Conservation (phyloP, 148 eudicot species). For the Polygonum maritimum region DNA sequence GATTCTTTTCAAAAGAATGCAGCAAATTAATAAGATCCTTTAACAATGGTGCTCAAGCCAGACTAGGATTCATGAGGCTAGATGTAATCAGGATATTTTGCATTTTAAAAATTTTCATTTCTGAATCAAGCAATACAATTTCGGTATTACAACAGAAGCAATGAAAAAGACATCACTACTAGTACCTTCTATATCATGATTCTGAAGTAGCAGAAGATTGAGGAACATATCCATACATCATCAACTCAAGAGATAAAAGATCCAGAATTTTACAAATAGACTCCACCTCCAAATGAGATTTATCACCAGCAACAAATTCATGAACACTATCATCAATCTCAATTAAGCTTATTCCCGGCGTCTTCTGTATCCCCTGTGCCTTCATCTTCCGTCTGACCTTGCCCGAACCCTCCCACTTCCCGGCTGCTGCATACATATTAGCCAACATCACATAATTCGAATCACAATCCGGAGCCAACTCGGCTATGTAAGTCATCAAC, state of each 20-base stretch:
- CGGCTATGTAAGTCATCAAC: slow-evolving; percentile 27
- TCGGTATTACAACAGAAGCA: neutral
- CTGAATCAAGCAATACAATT: neutral
- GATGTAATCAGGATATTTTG: neutral
- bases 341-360: slow-evolving; percentile 41
- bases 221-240: slow-evolving; percentile 21
- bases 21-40: too few relatives aligned
- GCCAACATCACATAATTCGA: slow-evolving; percentile 51
- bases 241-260: slow-evolving; percentile 28
- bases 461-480: slow-evolving; percentile 34
- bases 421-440: slow-evolving; percentile 49
- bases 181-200: neutral
- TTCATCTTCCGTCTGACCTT: slow-evolving; percentile 51
- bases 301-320: slow-evolving; percentile 49
- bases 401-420: slow-evolving; percentile 48
- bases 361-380: slow-evolving; percentile 37
- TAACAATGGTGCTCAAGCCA: too few relatives aligned
- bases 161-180: neutral
- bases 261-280: slow-evolving; percentile 31
- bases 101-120: neutral
- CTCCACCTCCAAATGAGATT: slow-evolving; percentile 32
- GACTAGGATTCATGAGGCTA: too few relatives aligned
- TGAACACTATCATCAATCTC: slow-evolving; percentile 42
- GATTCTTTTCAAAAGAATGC: too few relatives aligned
- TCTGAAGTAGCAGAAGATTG: slow-evolving; percentile 18